Percentiles rank a stretch among this genome's conserved stretches.
These are phyloP conservation scores for Aspergillus calidoustus DNA, from an alignment of 2,329 filamentous ascomycete species.

Conservation along the genomic window DNA sequence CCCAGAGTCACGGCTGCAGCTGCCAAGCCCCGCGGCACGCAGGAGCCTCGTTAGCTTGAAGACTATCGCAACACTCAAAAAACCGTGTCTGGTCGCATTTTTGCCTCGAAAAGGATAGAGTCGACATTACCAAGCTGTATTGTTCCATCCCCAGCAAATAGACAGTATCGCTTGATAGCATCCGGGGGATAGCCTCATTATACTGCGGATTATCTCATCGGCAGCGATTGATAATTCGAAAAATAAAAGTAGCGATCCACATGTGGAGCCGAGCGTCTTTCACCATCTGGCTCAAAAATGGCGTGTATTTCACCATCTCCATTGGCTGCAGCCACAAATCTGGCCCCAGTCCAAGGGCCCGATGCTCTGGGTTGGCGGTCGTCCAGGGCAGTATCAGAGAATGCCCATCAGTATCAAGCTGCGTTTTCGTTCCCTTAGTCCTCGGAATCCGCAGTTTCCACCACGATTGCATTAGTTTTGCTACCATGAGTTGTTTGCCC, in stretches of 20 bases:
- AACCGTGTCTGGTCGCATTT: not conserved
- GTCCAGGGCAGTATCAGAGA: slow-evolving; percentile 15
- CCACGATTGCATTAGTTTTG: not conserved
- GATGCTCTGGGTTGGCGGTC: slow-evolving; percentile 14
- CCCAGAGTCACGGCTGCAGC: slow-evolving; percentile 4
- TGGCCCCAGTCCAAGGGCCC: not conserved
- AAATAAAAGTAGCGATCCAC: slow-evolving; percentile 17
- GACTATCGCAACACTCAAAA: not conserved
- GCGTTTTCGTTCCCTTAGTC: not conserved
- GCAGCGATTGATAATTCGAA: slow-evolving; percentile 5
- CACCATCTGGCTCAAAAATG: slow-evolving; percentile 39
- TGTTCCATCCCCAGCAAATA: not conserved
- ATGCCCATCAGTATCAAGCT: not conserved
- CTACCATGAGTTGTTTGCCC: not conserved
- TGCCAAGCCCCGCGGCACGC: slow-evolving; percentile 15
- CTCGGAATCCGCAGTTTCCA: not conserved
- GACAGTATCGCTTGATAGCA: not conserved
- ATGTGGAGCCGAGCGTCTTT: slow-evolving; percentile 27
- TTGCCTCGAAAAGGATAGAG: not conserved
- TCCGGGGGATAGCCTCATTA: not conserved
- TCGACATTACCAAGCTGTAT: not conserved
- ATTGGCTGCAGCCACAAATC: slow-evolving; percentile 30
- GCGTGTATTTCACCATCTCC: slow-evolving; percentile 34
- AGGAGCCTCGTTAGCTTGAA: not conserved
- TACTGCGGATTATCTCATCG: not conserved